Percentiles rank a stretch among this genome's conserved stretches.
Evolutionary conservation across 306 rosid species (phyloP).

Genomic region (Myrica gale): DNA sequence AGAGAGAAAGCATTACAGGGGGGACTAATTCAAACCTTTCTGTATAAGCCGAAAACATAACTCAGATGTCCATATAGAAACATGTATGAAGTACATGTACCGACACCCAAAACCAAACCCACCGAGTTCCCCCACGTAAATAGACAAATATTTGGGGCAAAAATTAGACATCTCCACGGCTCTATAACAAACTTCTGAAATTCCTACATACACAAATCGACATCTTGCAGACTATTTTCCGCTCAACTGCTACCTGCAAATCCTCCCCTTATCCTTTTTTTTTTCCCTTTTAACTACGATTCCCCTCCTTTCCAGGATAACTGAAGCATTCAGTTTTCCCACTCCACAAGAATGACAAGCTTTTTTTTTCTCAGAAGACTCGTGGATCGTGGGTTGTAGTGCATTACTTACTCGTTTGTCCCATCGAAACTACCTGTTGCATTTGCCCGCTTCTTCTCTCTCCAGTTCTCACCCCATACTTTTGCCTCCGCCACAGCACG

Average conservation of each 20-base stretch:
- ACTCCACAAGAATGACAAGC: constrained; percentile 43
- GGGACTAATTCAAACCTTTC: constrained; percentile 31
- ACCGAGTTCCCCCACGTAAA: constrained; percentile 41
- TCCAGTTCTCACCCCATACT: constrained; percentile 98
- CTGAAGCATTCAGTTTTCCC: constrained; percentile 31
- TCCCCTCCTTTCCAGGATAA: constrained; percentile 17
- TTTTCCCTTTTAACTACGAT: constrained; percentile 13
- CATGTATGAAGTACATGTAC: constrained; percentile 41
- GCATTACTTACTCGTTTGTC: constrained; percentile 60
- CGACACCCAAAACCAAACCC: constrained; percentile 71
- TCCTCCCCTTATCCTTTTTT: background rate
- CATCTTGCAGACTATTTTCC: constrained; percentile 31
- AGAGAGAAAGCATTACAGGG: background rate
- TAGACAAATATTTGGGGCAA: constrained; percentile 38
- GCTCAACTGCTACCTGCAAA: too few species aligned
- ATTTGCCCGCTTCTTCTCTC: constrained; percentile 80
- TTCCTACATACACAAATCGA: constrained; percentile 47
- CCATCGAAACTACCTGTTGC: constrained; percentile 85
- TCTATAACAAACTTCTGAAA: constrained; percentile 43
- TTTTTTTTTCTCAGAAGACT: constrained; percentile 31
- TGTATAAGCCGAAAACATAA: constrained; percentile 66
- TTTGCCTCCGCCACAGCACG: constrained; percentile 94
- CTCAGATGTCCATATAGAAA: constrained; percentile 57
- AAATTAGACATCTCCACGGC: constrained; percentile 54
- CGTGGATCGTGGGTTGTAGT: constrained; percentile 21